phyloP scores from a whole-genome alignment of 305 asterid species.

The Fraxinus baroniana region DNA sequence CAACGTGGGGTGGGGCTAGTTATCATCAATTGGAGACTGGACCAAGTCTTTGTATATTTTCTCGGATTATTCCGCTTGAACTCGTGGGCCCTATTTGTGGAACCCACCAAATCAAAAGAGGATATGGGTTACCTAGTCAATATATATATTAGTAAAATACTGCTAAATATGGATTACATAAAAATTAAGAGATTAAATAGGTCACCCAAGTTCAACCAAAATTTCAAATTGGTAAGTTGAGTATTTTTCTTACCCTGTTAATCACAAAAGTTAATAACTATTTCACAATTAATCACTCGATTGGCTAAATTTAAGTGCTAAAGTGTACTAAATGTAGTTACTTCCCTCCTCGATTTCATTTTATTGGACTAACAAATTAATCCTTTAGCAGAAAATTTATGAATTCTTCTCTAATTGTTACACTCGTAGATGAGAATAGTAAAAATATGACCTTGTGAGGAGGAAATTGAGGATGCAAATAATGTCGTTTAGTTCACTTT shows the following conservation, averaged over 20 bases:
- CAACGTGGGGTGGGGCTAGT: background rate
- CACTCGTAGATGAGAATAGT: background rate
- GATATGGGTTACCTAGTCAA: background rate
- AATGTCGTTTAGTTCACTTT: no score
- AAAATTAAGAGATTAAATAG: background rate
- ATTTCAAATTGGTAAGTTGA: background rate
- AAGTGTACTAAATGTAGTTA: background rate
- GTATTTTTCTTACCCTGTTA: background rate
- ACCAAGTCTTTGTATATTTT: background rate
- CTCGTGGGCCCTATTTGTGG: no score
- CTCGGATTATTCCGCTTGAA: no score
- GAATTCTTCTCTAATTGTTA: background rate
- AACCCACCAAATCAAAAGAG: background rate
- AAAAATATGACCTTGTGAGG: background rate
- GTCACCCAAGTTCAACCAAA: background rate
- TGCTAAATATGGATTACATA: background rate
- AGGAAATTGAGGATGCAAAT: background rate
- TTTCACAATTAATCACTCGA: background rate
- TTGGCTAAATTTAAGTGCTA: background rate
- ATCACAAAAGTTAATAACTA: background rate
- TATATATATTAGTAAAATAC: background rate
- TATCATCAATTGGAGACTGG: background rate
- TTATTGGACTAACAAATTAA: no score
- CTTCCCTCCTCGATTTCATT: background rate
- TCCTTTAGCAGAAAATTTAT: background rate